Base-by-base conservation (phyloP, 2,329 filamentous ascomycete genomes). In the Sporothrix pallida region DNA sequence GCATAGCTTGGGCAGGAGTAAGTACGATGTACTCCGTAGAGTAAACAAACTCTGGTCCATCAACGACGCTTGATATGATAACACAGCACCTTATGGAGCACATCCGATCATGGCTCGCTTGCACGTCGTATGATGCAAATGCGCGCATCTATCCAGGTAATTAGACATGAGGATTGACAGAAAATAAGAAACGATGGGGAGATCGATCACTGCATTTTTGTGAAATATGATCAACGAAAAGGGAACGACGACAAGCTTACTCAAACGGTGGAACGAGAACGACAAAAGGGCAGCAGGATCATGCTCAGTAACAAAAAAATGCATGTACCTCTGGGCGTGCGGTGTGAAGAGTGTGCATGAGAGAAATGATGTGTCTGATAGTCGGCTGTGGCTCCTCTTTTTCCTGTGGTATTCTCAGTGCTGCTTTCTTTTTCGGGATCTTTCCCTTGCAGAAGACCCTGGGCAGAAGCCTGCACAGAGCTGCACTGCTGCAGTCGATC, bases 171-270 rank as follows among this genome's bases (percentile, higher is more conserved):
- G 23, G 23, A 37, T 37, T 37, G 31, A 37, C 4, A 37, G 31
- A 37, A 37, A 37, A 37, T 37, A 37, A 37, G 20, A 56, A 12
- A 13, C 10, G 8, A 1, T 56, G 9, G 42, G 56, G 56, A 65
- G 63, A 67, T 67, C 63, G 42, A 50, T 67, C 63, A 67, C 15
- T 48, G 42, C 23, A 31, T 50, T 67, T 63, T 67, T 67, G 63
- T 67, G 44, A 50, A 67, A 67, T 67, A 23, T 67, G 63, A 67
- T 67, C 44, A 67, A 31, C 23, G 13, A 10, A 65, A 23, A 10
- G 60, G 31, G 37, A 3, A 56, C 23, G 20, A 10, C 17, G 37
- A 20, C 31, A n/a, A 4, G 15, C 31, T 37, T 37, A 37, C 31
- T 37, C 2, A 46, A n/a, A 65, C 15, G 31, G 17, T 12, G 52